A percentile compares a stretch with the other conserved stretches of the same genome.
Evolutionary conservation across 2,329 filamentous ascomycete genomes (phyloP).

Genomic region (Chaetomium sp.): DNA sequence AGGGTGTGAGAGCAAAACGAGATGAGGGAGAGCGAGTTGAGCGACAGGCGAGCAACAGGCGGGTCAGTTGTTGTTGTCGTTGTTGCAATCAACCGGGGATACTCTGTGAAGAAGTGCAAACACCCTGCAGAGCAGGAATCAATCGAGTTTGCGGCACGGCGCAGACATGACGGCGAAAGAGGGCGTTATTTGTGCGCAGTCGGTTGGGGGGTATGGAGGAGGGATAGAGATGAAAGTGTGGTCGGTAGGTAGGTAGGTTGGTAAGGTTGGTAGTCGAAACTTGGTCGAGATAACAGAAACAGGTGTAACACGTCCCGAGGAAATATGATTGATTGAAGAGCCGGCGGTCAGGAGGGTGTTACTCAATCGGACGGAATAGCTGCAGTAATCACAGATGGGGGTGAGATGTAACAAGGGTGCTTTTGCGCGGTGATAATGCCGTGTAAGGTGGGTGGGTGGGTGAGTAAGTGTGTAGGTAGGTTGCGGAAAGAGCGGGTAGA

Average conservation of each 20-base stretch:
- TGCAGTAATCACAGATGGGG: neutral
- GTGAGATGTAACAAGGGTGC: neutral
- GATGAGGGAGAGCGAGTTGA: neutral
- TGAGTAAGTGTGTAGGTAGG: neutral
- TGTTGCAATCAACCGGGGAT: neutral
- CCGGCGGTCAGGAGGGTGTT: neutral
- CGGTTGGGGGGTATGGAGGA: neutral
- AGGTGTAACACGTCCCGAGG: neutral
- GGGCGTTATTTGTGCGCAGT: neutral
- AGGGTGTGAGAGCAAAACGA: neutral
- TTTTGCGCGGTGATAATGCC: neutral
- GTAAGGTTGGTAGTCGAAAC: neutral
- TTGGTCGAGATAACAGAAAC: neutral
- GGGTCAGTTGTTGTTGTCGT: neutral
- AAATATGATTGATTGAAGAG: neutral
- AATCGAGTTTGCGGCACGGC: constrained; percentile 17
- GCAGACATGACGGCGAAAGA: constrained; percentile 20
- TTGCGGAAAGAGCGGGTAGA: neutral
- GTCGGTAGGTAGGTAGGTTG: too few relatives aligned
- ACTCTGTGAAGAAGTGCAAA: neutral
- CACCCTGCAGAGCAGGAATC: constrained; percentile 21
- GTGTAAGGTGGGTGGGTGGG: constrained; percentile 4
- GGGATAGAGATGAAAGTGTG: neutral
- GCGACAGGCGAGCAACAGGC: neutral
- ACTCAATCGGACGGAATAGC: neutral